phyloP scores from a whole-genome alignment of 176 grass and related monocot species.

The Hordeum marinum region DNA sequence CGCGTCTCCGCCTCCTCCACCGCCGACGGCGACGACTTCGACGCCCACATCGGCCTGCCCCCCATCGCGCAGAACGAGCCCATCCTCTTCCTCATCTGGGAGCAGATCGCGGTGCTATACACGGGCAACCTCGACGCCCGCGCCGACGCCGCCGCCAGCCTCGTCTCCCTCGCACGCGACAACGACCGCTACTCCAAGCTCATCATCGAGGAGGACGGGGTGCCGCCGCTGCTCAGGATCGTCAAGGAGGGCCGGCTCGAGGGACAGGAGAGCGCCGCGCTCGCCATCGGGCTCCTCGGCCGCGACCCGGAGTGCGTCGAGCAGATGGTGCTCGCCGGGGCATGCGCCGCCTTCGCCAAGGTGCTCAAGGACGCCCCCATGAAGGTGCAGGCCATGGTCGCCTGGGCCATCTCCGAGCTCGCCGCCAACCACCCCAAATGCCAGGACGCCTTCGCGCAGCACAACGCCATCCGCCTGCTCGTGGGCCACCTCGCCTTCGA shows the following conservation, averaged over 20 bases:
- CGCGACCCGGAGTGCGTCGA: slow-evolving; percentile 85
- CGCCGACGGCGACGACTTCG: slow-evolving; percentile 59
- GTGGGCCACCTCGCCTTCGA: slow-evolving; percentile 89
- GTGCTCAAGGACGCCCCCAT: slow-evolving; percentile 89
- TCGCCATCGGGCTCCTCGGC: slow-evolving; percentile 80
- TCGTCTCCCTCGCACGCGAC: slow-evolving; percentile 89
- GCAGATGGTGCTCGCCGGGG: slow-evolving; percentile 78
- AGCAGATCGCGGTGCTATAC: slow-evolving; percentile 92
- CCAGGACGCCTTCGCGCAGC: slow-evolving; percentile 79
- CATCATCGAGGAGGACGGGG: slow-evolving; percentile 94
- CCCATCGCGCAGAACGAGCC: slow-evolving; percentile 99
- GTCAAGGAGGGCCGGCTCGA: slow-evolving; percentile 74
- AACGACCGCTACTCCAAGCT: slow-evolving; percentile 86
- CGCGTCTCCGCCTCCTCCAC: slow-evolving; percentile 56
- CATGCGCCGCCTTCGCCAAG: slow-evolving; percentile 72
- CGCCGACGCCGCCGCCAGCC: slow-evolving; percentile 80
- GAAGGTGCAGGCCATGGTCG: slow-evolving; percentile 94
- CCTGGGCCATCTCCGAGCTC: slow-evolving; percentile 88
- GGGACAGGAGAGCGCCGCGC: slow-evolving; percentile 80
- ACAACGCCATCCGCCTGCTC: slow-evolving; percentile 72
- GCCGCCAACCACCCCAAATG: slow-evolving; percentile 68
- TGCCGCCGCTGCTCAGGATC: slow-evolving; percentile 67
- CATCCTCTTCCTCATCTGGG: slow-evolving; percentile 98
- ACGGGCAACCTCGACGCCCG: slow-evolving; percentile 80
- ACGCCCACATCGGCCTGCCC: slow-evolving; percentile 72